These are phyloP conservation scores for Globisporangium camurandrum DNA, from an alignment of 352 stramenopile genomes.

Conservation along the genomic window DNA sequence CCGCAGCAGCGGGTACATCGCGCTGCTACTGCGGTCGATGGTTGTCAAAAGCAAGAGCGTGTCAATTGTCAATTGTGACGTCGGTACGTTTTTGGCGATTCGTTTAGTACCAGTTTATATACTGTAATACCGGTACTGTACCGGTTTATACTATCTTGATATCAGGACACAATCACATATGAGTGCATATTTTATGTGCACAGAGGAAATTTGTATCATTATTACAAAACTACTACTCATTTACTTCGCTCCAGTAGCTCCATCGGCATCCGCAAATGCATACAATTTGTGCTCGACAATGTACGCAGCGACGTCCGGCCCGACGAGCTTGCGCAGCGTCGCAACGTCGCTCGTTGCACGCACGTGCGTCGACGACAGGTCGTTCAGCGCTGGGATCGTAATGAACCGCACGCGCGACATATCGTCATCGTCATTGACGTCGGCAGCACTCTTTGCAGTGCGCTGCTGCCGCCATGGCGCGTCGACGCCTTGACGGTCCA, in stretches of 20 bases:
- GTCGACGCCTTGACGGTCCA: slow-evolving; percentile 54
- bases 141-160: too few species aligned
- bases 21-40: too few species aligned
- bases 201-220: too few species aligned
- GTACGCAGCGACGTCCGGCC: slow-evolving; percentile 63
- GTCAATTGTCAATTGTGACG: too few species aligned
- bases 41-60: too few species aligned
- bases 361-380: slow-evolving; percentile 72
- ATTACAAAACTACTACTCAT: too few species aligned
- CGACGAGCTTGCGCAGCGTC: slow-evolving; percentile 31
- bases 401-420: slow-evolving; percentile 36
- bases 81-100: too few species aligned
- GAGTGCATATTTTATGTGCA: too few species aligned
- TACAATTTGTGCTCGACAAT: slow-evolving; percentile 72
- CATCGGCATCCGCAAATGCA: slow-evolving; percentile 48
- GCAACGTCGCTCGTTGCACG: slow-evolving; percentile 25
- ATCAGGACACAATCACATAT: too few species aligned
- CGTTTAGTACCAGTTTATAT: too few species aligned
- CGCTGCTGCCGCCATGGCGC: slow-evolving; percentile 21
- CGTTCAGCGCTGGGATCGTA: slow-evolving; percentile 45
- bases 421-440: background rate
- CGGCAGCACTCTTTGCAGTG: background rate
- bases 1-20: slow-evolving; percentile 51
- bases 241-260: background rate
- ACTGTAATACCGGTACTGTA: too few species aligned